Evolutionary conservation across 371 early-diverging fungal species (phyloP), one percentile per base, ranked within the genome.

Genomic region (Mucor indicus): DNA sequence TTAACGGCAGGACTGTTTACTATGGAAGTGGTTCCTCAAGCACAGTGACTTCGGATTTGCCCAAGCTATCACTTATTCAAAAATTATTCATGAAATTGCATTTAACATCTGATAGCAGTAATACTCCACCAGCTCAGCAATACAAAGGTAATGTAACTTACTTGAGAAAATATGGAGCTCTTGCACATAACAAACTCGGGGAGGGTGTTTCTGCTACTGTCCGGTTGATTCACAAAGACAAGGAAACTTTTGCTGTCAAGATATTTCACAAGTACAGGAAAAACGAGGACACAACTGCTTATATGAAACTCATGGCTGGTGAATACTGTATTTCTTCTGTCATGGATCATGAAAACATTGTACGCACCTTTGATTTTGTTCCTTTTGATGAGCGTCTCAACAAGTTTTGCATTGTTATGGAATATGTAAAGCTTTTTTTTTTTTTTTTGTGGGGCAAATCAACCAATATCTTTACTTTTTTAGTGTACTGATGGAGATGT

Each of bases 351-450:
- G 29, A 54, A 54, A 41, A 58, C 48, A 32, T 55, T 52, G 7
- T 40, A 15, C 32, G 56, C 38, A 29, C 62, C 21, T n/a, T 51
- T 29, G 43, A 74, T 50, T 56, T 67, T 32, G 66, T 74, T 16
- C 42, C 65, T 19, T 49, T 62, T 19, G 68, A 65, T 51, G 60
- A 60, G 43, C 37, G 59, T 60, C 27, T 38, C 54, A 13, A 61
- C 45, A 32, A 65, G 50, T 52, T 53, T 50, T 66, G 74, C 40
- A 65, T 62, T 35, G 62, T 74, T 8, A 63, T 69, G 68, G 71
- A 74, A 62, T 74, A 65, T 52, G 74, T 74, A 60, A 48, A 62
- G 39, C n/a, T n/a, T n/a, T n/a, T n/a, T n/a, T n/a, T n/a, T n/a
- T n/a, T n/a, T n/a, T n/a, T n/a, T n/a, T n/a, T n/a, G n/a, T n/a